Evolutionary conservation across 306 rosid genomes (phyloP).

Genomic region (Delonix regia): DNA sequence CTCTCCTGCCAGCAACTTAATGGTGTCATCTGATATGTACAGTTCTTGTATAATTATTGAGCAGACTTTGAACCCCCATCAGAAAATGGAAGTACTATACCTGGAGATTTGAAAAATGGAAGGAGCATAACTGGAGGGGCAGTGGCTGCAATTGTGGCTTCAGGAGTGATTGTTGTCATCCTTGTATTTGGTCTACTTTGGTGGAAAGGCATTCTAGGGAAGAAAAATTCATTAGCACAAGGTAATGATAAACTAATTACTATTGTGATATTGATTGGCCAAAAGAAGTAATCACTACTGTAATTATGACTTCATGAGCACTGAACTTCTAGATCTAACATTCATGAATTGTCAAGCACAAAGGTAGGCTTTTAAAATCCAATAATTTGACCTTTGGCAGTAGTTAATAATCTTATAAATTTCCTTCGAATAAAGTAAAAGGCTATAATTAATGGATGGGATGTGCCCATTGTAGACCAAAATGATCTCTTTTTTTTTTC

Average conservation of each 20-base stretch:
- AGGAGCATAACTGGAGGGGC: slow-evolving; percentile 14
- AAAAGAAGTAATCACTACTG: too few species aligned
- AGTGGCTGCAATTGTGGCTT: slow-evolving; percentile 41
- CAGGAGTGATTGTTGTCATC: slow-evolving; percentile 25
- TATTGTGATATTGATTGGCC: too few species aligned
- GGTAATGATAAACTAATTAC: slow-evolving; percentile 26
- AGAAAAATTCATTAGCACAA: slow-evolving; percentile 15
- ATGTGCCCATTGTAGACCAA: background rate
- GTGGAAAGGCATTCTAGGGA: slow-evolving; percentile 29
- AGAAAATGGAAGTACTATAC: too few species aligned
- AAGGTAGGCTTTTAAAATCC: background rate
- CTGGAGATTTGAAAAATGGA: background rate
- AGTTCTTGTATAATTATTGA: background rate
- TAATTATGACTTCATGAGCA: background rate
- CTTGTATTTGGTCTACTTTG: slow-evolving; percentile 27
- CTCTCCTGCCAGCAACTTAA: background rate
- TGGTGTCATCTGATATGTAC: background rate
- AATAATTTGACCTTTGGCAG: slow-evolving; percentile 14
- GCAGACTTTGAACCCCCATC: slow-evolving; percentile 25
- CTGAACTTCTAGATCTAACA: background rate
- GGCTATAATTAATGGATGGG: background rate
- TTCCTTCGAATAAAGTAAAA: background rate
- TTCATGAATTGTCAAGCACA: background rate
- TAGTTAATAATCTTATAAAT: background rate
- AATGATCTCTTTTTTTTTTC: background rate